phyloP scores from a whole-genome alignment of 139 green algal species.

The Eudorina sp. region DNA sequence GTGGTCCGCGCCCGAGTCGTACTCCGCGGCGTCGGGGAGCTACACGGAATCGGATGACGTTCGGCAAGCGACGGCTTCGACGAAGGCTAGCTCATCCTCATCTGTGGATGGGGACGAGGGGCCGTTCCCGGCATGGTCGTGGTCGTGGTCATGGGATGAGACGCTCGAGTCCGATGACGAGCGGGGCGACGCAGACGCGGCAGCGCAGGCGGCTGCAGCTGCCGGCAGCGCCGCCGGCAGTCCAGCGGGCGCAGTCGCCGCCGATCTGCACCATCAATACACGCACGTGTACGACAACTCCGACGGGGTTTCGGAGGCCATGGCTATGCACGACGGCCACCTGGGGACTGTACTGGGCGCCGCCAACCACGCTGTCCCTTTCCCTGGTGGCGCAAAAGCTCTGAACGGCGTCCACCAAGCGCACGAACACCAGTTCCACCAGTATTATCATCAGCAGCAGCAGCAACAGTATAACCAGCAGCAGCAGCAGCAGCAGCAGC shows the following conservation, averaged over 20 bases:
- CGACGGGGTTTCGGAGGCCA: neutral
- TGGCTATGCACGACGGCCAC: constrained; percentile 18
- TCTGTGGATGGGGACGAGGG: neutral
- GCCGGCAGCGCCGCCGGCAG: neutral
- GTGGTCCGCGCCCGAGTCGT: neutral
- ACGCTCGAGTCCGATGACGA: constrained; percentile 12
- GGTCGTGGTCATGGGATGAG: constrained; percentile 14
- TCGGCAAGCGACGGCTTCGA: neutral
- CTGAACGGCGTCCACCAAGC: neutral
- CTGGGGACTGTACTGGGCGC: neutral
- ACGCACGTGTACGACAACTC: neutral
- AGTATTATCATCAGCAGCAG: neutral
- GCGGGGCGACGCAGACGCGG: neutral
- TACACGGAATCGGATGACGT: neutral
- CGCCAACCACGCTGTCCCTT: constrained; percentile 25
- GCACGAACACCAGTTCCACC: neutral
- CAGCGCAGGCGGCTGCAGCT: neutral
- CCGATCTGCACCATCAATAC: neutral
- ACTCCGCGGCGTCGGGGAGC: neutral
- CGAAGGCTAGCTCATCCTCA: neutral
- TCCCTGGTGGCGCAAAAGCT: neutral
- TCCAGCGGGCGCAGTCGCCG: neutral
- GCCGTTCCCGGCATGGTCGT: neutral
- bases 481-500: neutral
- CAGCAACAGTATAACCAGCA: neutral